Conservation (phyloP, 768 basidiomycete genomes). For the Dioszegia aurantiaca region DNA sequence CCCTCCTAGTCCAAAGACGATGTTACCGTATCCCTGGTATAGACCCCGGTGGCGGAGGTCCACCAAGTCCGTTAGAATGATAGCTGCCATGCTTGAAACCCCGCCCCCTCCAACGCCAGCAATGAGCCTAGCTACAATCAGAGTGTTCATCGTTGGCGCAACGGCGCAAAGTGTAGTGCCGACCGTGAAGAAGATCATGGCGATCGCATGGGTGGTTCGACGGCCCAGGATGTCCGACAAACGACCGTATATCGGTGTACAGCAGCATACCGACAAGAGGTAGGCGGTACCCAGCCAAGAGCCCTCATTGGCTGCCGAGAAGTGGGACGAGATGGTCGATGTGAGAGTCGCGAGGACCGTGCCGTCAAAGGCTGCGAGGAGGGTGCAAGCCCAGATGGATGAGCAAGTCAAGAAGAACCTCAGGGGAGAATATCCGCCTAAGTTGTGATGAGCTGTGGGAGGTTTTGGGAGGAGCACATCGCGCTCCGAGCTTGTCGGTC, state of each 20-base stretch:
- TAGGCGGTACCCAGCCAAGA: constrained; percentile 49
- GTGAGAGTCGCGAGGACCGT: constrained; percentile 41
- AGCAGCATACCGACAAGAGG: constrained; percentile 41
- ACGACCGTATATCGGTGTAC: constrained; percentile 44
- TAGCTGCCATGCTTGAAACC: constrained; percentile 39
- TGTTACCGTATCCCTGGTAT: constrained; percentile 60
- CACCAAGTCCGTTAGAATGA: constrained; percentile 82
- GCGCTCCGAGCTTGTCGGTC: no score
- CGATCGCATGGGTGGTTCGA: constrained; percentile 30
- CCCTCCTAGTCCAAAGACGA: constrained; percentile 70
- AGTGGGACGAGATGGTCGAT: constrained; percentile 33
- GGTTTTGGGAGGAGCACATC: neutral
- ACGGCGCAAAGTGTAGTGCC: constrained; percentile 37
- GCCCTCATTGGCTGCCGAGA: constrained; percentile 37
- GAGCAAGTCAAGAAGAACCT: constrained; percentile 36
- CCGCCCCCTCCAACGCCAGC: constrained; percentile 47
- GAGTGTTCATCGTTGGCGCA: constrained; percentile 31
- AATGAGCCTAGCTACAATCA: constrained; percentile 33
- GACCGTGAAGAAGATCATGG: constrained; percentile 30
- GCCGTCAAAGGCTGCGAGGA: constrained; percentile 34
- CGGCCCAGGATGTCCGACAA: constrained; percentile 37
- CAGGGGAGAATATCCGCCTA: constrained; percentile 33
- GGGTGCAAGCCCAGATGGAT: constrained; percentile 35
- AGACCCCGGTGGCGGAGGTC: constrained; percentile 82
- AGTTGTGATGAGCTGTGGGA: constrained; percentile 31